Conservation (phyloP, 495 filamentous ascomycete species). For the Sporormia fimetaria region DNA sequence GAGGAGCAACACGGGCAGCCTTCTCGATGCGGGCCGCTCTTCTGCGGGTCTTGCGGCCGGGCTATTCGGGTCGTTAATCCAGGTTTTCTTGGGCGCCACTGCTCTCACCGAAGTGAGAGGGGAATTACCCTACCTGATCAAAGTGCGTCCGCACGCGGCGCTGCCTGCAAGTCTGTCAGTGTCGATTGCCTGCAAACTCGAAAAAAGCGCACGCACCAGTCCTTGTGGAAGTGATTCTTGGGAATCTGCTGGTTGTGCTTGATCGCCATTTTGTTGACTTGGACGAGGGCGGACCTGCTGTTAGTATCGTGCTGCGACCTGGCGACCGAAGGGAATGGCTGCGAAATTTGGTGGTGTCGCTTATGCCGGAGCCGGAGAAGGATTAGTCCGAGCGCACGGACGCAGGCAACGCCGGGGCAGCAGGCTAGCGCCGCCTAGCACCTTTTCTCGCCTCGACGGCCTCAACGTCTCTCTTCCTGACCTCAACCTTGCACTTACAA, state of each 20-base stretch:
- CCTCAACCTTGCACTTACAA: too few relatives aligned
- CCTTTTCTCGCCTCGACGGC: too few relatives aligned
- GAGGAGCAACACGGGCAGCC: constrained; percentile 86
- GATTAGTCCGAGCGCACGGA: too few relatives aligned
- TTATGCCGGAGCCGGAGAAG: too few relatives aligned
- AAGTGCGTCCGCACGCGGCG: constrained; percentile 96
- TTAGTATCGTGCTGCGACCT: too few relatives aligned
- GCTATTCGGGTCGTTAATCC: constrained; percentile 49
- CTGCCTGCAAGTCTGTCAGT: constrained; percentile 38
- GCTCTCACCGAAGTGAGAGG: constrained; percentile 33
- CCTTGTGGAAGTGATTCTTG: constrained; percentile 99
- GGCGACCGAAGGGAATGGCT: too few relatives aligned
- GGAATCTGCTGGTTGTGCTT: constrained; percentile 99
- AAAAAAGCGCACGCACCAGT: constrained; percentile 47
- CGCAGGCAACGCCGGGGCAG: too few relatives aligned
- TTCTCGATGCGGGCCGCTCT: constrained; percentile 81
- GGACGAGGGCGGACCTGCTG: too few relatives aligned
- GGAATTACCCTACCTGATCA: constrained; percentile 91
- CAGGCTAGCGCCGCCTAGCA: too few relatives aligned
- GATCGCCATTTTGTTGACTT: constrained; percentile 70
- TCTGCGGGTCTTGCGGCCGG: constrained; percentile 84
- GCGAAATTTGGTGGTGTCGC: too few relatives aligned
- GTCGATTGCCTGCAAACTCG: background rate
- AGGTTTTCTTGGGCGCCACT: constrained; percentile 35
- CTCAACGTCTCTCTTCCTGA: too few relatives aligned